Evolutionary conservation across 805 yeast genomes (phyloP), one percentile per base, ranked within the genome.

Genomic region (Metschnikowia bowlesiae): DNA sequence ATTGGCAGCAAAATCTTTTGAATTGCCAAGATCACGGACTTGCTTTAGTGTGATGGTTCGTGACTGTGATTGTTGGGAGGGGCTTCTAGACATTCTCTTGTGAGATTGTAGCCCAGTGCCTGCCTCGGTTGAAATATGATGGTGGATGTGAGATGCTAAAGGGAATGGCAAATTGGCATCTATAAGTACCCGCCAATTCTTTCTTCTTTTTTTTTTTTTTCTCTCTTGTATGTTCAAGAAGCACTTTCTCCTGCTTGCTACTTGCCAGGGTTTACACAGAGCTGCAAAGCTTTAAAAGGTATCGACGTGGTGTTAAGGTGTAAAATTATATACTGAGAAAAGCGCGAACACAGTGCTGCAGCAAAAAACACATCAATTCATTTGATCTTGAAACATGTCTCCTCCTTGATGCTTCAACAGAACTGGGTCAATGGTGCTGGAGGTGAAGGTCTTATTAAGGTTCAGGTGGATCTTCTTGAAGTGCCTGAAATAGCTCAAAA

Each of bases 401-500:
- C 46, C 50, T 16, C 54, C 48, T n/a, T 47, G 52, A 26, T 52
- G 54, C 45, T 52, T 52, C 30, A 52, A 31, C 31, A 46, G 49
- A 35, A 55, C 55, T 3, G 58, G 59, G 30, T 56, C 57, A 14
- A 56, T 47, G 8, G 46, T 22, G 42, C 59, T 53, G 28, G 51
- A 35, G 11, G 53, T 49, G 29, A 57, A 56, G 1, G 58, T 49
- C 40, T 54, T 52, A 42, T 53, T 53, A 39, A 50, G 46, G 39
- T 52, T 55, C 59, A 49, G 61, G 47, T 60, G 67, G n/a, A 48
- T 48, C 51, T 62, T 61, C 44, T 66, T 66, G 53, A 64, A 65
- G 46, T 66, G 70, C 5, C 70, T 58, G 48, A 64, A 66, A 52
- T 64, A 66, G 44, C 64, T 62, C 38, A 65, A 49, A 11, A 66